phyloP scores from a whole-genome alignment of 306 rosid genomes.

The Lablab purpureus region DNA sequence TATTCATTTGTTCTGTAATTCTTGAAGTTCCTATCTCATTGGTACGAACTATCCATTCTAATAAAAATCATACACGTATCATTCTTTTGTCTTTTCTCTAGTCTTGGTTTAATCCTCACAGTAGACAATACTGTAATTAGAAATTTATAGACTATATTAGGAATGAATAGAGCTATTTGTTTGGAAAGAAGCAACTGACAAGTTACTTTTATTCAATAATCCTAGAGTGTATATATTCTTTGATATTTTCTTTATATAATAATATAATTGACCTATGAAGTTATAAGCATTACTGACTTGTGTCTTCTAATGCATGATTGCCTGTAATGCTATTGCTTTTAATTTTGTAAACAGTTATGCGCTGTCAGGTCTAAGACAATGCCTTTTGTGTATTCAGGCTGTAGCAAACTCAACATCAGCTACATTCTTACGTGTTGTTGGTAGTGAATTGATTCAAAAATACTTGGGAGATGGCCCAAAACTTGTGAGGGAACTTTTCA shows the following conservation, averaged over 20 bases:
- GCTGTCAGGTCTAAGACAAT: slow-evolving; percentile 38
- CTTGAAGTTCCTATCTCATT: no score
- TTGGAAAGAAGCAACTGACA: background rate
- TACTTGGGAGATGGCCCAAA: slow-evolving; percentile 99
- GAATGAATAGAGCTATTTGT: background rate
- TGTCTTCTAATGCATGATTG: background rate
- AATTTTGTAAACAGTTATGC: background rate
- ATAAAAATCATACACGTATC: no score
- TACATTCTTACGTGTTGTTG: slow-evolving; percentile 97
- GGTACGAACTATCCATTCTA: no score
- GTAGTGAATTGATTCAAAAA: slow-evolving; percentile 96
- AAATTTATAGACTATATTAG: background rate
- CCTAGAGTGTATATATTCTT: background rate
- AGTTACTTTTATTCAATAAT: background rate
- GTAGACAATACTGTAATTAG: background rate
- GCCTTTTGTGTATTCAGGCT: slow-evolving; percentile 65
- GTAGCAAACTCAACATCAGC: slow-evolving; percentile 99
- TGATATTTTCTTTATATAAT: background rate
- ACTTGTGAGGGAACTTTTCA: slow-evolving; percentile 93
- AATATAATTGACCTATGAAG: background rate
- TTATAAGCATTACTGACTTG: background rate
- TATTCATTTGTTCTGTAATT: no score
- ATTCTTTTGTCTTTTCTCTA: no score
- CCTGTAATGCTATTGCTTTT: slow-evolving; percentile 21
- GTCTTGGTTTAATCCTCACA: no score